Evolutionary conservation across 768 basidiomycete species (phyloP), one percentile per base, ranked within the genome.

Genomic region (Tricholomella constricta): DNA sequence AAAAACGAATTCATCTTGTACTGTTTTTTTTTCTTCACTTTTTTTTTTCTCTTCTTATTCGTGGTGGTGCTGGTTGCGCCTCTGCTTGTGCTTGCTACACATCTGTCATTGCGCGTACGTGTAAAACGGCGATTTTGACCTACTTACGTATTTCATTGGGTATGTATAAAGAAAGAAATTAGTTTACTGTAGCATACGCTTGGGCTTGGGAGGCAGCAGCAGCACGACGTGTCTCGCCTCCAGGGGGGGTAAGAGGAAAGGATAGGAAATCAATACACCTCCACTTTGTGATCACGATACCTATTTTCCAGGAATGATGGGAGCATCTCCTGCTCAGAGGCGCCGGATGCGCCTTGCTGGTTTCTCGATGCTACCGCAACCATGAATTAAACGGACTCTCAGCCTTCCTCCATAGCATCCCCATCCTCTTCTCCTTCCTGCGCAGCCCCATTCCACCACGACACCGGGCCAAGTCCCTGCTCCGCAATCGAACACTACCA

Each of bases 401-500:
- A 77, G 17, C 69, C 70, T 61, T 78, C 74, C 7, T 78, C 77
- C 77, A 78, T 78, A 20, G 67, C 67, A 32, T 73, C 72, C 47
- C 56, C 71, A 51, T 61, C 71, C 53, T 62, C 71, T 4, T 62
- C 75, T 17, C 69, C 79, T 34, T 75, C 74, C 27, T 75, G 69
- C n/a, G 15, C 46, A 3, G 76, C 75, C 12, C 76, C 76, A 62
- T 78, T 83, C 89, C 90, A 91, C 89, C 89, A 92, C 0, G 81
- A 63, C 2, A 83, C 69, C 12, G 88, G 89, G 0, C 91, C 91
- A 4, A 94, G 72, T 5, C 91, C 91, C 62, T 91, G 89, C 66
- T 91, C 91, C 11, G 83, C 81, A 55, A 92, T 89, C 2, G 91
- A 91, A 57, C 86, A 89, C 90, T 92, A 48, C 6, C 22, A 15